Base-by-base conservation (phyloP, 225 moss, liverwort and hornwort genomes). In the Rhytidiadelphus loreus region DNA sequence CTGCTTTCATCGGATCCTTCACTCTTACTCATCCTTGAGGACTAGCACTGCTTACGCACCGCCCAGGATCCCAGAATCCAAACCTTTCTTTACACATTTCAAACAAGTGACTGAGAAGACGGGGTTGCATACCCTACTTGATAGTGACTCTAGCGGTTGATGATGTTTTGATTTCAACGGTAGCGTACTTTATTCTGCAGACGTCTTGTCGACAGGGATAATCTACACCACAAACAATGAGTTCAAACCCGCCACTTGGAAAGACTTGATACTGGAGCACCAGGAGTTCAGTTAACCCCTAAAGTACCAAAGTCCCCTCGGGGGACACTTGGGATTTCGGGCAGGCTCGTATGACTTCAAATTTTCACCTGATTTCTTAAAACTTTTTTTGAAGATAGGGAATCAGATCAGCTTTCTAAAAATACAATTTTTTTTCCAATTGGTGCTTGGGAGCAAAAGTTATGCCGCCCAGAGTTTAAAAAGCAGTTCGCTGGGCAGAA, bases 151-250 rank as follows among this genome's bases (percentile, higher is more conserved):
- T 25, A 69, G 77, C n/a, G 71, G 44, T 78, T 84, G 81, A 48
- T 62, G 87, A 73, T 87, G 94, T 95, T 92, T 92, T 95, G 66
- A 96, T 96, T 89, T 96, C 94, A 65, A 62, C 29, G 41, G 92
- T 94, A 43, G 93, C 96, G 53, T 86, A 73, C 92, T 92, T 64
- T 95, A 96, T 46, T 92, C 95, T 72, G 93, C 92, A 24, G 94
- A 94, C 63, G 89, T 87, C 88, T 93, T 96, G 82, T 96, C 95
- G 39, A 98, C 94, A 59, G 89, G 87, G 75, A 96, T 95, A 64
- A 96, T 92, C 94, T 95, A 8, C 3, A 41, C 81, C 63, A 39
- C 32, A 30, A 52, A 72, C 5, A 28, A 46, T 82, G 26, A 91
- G 85, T 44, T 24, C 11, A 37, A 26, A 72, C 72, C 6, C 28